These are phyloP conservation scores for Tolypocladium nubicola DNA, from an alignment of 2,329 filamentous ascomycete species.

Conservation along the genomic window DNA sequence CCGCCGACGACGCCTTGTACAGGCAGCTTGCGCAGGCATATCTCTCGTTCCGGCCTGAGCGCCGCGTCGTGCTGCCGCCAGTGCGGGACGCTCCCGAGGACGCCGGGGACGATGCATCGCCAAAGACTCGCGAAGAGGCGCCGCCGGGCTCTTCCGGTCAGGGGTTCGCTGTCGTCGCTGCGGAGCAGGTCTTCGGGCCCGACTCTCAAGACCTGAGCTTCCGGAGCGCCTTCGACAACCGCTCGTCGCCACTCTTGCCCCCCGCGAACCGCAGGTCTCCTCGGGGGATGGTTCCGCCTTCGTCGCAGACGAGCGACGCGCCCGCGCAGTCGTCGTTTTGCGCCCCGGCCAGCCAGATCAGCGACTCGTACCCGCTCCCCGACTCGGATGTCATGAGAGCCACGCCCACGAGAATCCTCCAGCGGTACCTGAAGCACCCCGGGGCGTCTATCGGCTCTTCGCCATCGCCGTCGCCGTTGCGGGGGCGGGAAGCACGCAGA, in stretches of 20 bases:
- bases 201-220: constrained; percentile 34
- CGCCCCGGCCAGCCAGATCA: constrained; percentile 38
- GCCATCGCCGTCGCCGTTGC: constrained; percentile 9
- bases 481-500: not conserved
- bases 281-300: not conserved
- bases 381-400: constrained; percentile 13
- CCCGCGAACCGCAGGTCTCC: not conserved
- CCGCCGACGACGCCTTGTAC: constrained; percentile 37
- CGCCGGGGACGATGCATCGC: not conserved
- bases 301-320: constrained; percentile 4
- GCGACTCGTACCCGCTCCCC: constrained; percentile 41
- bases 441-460: constrained; percentile 14
- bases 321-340: constrained; percentile 25
- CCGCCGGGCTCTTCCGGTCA: constrained; percentile 4
- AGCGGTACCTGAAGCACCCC: constrained; percentile 31
- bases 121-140: not conserved
- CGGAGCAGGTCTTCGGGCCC: constrained; percentile 13
- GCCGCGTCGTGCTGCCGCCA: constrained; percentile 2
- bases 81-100: not conserved
- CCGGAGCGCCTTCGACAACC: constrained; percentile 32
- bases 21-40: constrained; percentile 40
- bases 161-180: constrained; percentile 5
- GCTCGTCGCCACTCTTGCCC: constrained; percentile 18
- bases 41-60: constrained; percentile 31
- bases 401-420: constrained; percentile 40